Evolutionary conservation across 345 rosid species (phyloP).

Genomic region (Arabidopsis arenosa): DNA sequence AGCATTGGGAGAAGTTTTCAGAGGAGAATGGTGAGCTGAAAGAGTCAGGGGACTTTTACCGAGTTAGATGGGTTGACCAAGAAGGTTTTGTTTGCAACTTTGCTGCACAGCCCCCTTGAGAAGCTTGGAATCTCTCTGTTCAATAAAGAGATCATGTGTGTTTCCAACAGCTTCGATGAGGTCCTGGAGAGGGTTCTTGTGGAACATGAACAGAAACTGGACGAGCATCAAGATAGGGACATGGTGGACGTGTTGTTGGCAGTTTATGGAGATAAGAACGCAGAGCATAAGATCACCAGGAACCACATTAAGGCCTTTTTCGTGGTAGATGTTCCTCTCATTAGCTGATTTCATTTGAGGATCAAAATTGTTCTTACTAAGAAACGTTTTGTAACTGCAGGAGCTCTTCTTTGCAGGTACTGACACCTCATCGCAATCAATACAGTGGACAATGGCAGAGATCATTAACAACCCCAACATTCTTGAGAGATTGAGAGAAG

Average conservation of each 20-base stretch:
- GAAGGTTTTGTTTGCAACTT: neutral
- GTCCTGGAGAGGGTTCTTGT: conserved; percentile 64
- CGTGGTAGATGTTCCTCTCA: conserved; percentile 48
- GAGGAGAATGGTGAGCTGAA: conserved; percentile 33
- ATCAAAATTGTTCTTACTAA: neutral
- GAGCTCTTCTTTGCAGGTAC: conserved; percentile 64
- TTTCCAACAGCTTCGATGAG: conserved; percentile 51
- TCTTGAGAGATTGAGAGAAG: conserved; percentile 57
- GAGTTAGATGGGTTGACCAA: neutral
- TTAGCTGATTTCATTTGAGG: neutral
- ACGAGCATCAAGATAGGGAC: conserved; percentile 39
- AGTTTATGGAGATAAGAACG: conserved; percentile 57
- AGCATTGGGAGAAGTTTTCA: conserved; percentile 37
- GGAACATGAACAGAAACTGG: conserved; percentile 51
- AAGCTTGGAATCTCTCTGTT: conserved; percentile 46
- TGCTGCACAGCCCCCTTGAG: conserved; percentile 18
- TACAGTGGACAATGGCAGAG: conserved; percentile 68
- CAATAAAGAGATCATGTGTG: conserved; percentile 55
- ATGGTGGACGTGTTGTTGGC: conserved; percentile 60
- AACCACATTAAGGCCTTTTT: conserved; percentile 66
- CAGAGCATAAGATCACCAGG: conserved; percentile 60
- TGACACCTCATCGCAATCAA: conserved; percentile 53
- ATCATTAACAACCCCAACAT: conserved; percentile 57
- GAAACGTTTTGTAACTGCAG: conserved; percentile 36
- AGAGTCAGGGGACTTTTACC: conserved; percentile 10